Conservation (phyloP, 1,139 yeast species). For the Hanseniaspora sp. region DNA sequence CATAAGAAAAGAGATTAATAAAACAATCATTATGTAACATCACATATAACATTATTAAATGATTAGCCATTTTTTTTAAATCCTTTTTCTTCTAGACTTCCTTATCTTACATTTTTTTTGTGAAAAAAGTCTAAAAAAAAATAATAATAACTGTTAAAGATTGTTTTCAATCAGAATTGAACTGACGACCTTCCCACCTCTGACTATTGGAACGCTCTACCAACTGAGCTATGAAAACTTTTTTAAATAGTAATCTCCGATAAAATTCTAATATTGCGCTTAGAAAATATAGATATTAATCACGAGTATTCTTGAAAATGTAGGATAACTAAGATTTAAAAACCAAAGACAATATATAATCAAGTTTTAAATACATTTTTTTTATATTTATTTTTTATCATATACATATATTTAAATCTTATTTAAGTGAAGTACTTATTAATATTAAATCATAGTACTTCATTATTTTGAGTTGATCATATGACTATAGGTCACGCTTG, state of each 20-base stretch:
- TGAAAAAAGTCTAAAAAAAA: not conserved
- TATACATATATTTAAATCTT: not conserved
- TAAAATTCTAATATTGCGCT: no score
- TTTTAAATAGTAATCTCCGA: no score
- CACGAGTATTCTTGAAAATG: no score
- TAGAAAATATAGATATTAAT: no score
- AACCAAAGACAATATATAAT: not conserved
- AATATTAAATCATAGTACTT: not conserved
- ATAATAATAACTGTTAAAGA: not conserved
- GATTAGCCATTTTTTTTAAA: no score
- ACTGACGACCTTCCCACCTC: constrained; percentile 17
- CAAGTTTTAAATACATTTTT: not conserved
- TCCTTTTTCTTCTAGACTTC: no score
- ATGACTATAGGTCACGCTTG: not conserved
- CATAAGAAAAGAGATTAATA: not conserved
- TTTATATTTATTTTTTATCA: not conserved
- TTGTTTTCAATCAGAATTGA: constrained; percentile 16
- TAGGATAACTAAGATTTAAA: no score
- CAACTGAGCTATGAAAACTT: constrained; percentile 16
- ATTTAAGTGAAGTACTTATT: not conserved
- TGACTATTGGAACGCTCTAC: constrained; percentile 17
- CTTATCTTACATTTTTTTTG: no score
- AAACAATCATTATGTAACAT: no score
- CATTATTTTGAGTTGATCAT: not conserved
- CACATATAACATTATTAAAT: no score